Base-by-base conservation (phyloP, 2,329 filamentous ascomycete genomes). In the Dactylellina parvicollis region DNA sequence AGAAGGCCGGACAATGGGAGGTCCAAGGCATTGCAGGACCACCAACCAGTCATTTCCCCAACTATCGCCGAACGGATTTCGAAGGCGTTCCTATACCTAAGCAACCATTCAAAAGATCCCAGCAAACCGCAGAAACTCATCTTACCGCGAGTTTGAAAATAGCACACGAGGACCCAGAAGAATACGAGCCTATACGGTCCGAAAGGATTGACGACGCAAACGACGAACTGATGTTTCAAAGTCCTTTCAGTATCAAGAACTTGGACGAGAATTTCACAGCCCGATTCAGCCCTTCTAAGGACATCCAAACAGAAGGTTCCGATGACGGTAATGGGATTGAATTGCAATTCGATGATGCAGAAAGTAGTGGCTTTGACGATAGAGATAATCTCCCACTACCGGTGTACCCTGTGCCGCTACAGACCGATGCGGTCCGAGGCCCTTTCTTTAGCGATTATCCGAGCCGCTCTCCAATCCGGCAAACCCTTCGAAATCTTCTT, bases 11-110 rank as follows among this genome's bases (percentile, higher is more conserved):
- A 3, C 28, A 24, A 4, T 34, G 26, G 7, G 55, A 46, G 65
- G 24, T 70, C 3, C 42, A 61, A 14, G 55, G 40, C 44, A 28
- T 61, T 14, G 55, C 55, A 0, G 65, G 65, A 1, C 62, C 62
- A 12, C 28, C 44, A 5, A 16, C 52, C 9, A 24, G 59, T 26
- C 42, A 24, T 14, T 65, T 65, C 34, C 4, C 38, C 3, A 64
- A 4, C 36, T 20, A 34, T 20, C 34, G 28, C 16, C 42, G 16
- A 7, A 3, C 36, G 12, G 14, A 22, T 30, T 14, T n/a, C 32
- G 30, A 42, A 2, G 34, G 22, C n/a, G 18, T 20, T 0, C 32
- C 44, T 10, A 7, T 32, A 2, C 22, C 16, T n/a, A 52, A 49
- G 26, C 28, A 60, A 26, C 42, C 28, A 10, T 49, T 60, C 30